Evolutionary conservation across 208 protist species (phyloP), one percentile per base, ranked within the genome.

Genomic region (Jaenimonas drosophilae): DNA sequence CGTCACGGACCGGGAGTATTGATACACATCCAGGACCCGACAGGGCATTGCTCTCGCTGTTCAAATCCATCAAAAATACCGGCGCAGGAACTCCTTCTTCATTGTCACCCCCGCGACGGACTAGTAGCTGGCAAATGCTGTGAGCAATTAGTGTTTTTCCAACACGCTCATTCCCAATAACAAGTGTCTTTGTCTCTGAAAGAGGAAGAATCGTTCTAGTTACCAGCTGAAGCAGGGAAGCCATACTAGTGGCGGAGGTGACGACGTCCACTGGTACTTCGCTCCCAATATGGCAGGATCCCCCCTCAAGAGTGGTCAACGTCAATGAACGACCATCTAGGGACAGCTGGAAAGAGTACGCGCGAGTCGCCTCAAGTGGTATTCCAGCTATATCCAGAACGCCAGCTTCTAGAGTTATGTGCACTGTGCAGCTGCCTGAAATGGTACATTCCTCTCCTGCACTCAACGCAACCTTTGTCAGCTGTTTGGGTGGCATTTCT

Each of bases 361-460:
- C 38, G 23, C 55, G 61, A 31, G 58, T 80, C 14, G 76, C 48
- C 28, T 76, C 67, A 7, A 91, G 57, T 51, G 72, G 61, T 20
- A 75, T 69, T 17, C 83, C 83, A 4, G 72, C 75, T 1, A 91
- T 56, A 16, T 87, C 69, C 1, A 91, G 54, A 4, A 86, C 76
- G n/a, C 83, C 83, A 4, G 68, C 70, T 9, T 59, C 52, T 24
- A 91, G 67, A 17, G 56, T 50, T 20, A 91, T 38, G 6, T 59
- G 26, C 19, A 91, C 59, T 2, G 39, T 30, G 17, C 76, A 69
- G 43, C 26, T 70, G 19, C 78, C 70, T 9, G 42, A 51, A 14
- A 91, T 46, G 5, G 70, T 74, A 42, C 72, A 82, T 65, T 91
- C 78, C 71, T 88, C 72, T 11, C 78, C 83, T 1, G 83, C 77